phyloP scores from a whole-genome alignment of 2,329 filamentous ascomycete genomes.

The Dothideomycetes sp. region DNA sequence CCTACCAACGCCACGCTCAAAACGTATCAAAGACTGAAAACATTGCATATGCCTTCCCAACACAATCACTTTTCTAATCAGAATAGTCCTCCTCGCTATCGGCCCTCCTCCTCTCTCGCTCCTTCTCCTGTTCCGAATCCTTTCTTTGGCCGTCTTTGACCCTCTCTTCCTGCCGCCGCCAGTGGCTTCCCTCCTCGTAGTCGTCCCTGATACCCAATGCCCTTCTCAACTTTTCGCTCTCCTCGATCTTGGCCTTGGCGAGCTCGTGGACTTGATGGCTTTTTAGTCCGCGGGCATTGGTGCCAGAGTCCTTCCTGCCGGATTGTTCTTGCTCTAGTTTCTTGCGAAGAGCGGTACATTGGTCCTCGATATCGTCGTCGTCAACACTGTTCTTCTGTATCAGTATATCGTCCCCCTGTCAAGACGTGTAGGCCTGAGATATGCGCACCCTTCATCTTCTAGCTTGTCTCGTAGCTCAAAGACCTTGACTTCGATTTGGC shows the following conservation, averaged over 20 bases:
- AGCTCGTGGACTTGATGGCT: slow-evolving; percentile 92
- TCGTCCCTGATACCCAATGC: slow-evolving; percentile 79
- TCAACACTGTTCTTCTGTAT: slow-evolving; percentile 45
- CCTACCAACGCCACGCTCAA: too few relatives aligned
- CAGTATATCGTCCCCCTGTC: neutral
- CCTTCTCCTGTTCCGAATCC: neutral
- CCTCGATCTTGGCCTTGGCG: slow-evolving; percentile 89
- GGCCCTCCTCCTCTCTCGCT: neutral
- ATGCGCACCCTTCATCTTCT: slow-evolving; percentile 67
- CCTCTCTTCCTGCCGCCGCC: slow-evolving; percentile 72
- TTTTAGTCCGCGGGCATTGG: slow-evolving; percentile 55
- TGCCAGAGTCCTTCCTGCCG: slow-evolving; percentile 29
- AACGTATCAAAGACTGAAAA: too few relatives aligned
- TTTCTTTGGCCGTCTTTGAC: slow-evolving; percentile 4
- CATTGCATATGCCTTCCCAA: too few relatives aligned
- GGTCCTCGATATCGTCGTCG: slow-evolving; percentile 82
- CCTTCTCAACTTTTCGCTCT: slow-evolving; percentile 77
- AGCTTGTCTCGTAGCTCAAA: slow-evolving; percentile 81
- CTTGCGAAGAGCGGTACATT: slow-evolving; percentile 55
- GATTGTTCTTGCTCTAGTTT: slow-evolving; percentile 50
- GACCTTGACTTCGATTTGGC: slow-evolving; percentile 85
- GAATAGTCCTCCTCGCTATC: neutral
- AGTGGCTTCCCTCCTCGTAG: slow-evolving; percentile 78
- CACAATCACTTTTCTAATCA: too few relatives aligned
- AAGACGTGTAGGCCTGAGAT: neutral